Percentiles rank a stretch among this genome's conserved stretches.
Evolutionary conservation across 257 asterid genomes (phyloP).

Genomic region (Ilex aquifolium): DNA sequence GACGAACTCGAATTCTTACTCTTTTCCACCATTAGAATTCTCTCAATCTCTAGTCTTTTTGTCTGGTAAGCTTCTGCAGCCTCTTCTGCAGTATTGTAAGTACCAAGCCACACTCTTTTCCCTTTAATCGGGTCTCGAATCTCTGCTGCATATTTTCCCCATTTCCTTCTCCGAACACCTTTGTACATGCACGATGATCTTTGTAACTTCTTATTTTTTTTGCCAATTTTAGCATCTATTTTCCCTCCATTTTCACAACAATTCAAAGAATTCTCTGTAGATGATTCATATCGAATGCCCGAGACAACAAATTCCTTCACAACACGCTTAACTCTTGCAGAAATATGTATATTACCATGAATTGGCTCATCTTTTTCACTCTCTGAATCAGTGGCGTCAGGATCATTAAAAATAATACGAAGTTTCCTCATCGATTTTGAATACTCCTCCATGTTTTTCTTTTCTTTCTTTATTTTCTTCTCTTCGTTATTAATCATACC

Average conservation of each 20-base stretch:
- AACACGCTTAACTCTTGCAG: constrained; percentile 10
- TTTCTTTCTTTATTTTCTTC: neutral
- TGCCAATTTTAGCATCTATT: too few species aligned
- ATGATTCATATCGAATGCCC: neutral
- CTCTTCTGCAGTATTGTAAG: too few species aligned
- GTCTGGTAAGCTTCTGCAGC: too few species aligned
- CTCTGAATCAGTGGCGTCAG: constrained; percentile 38
- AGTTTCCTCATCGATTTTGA: constrained; percentile 12
- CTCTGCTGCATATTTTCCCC: too few species aligned
- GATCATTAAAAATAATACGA: constrained; percentile 23
- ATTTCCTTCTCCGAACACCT: too few species aligned
- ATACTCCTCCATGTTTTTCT: neutral
- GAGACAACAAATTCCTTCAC: constrained; percentile 16
- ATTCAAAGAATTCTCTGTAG: neutral
- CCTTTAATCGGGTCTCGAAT: too few species aligned
- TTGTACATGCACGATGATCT: too few species aligned
- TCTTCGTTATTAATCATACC: too few species aligned
- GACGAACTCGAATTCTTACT: constrained; percentile 2
- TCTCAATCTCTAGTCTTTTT: neutral
- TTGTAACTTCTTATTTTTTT: too few species aligned
- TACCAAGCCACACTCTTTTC: too few species aligned
- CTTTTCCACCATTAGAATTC: constrained; percentile 5
- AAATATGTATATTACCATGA: neutral
- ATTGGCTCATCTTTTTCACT: constrained; percentile 3
- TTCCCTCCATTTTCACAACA: neutral